These are phyloP conservation scores for Aspergillus cavernicola DNA, from an alignment of 495 filamentous ascomycete genomes.

Conservation along the genomic window DNA sequence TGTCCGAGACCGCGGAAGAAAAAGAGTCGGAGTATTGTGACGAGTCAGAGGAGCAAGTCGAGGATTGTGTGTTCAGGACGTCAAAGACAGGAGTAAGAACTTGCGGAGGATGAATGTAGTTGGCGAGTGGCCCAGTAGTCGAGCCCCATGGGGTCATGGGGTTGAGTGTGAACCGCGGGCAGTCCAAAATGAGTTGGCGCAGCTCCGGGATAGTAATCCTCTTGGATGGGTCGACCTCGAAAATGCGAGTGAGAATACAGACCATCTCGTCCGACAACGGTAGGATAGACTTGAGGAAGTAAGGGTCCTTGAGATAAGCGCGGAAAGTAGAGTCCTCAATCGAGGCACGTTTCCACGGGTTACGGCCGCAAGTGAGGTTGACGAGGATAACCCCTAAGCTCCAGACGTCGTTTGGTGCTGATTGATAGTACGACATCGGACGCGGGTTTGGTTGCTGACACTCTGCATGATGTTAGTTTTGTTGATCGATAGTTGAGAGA, in stretches of 20 bases:
- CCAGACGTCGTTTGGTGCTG: slow-evolving; percentile 96
- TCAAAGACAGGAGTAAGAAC: slow-evolving; percentile 27
- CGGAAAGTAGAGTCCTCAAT: slow-evolving; percentile 92
- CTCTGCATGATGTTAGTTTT: slow-evolving; percentile 54
- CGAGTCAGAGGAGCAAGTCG: slow-evolving; percentile 38
- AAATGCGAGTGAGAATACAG: slow-evolving; percentile 80
- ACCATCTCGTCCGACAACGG: slow-evolving; percentile 90
- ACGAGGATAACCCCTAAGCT: slow-evolving; percentile 95
- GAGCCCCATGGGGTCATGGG: slow-evolving; percentile 31
- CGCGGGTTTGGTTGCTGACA: slow-evolving; percentile 84
- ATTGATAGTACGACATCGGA: slow-evolving; percentile 77
- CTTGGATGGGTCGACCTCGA: slow-evolving; percentile 81
- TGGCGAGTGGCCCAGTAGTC: slow-evolving; percentile 24
- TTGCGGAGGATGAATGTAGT: slow-evolving; percentile 27
- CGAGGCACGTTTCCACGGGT: slow-evolving; percentile 96
- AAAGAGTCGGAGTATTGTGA: slow-evolving; percentile 42
- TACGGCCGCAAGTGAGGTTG: slow-evolving; percentile 95
- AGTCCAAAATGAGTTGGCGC: slow-evolving; percentile 69
- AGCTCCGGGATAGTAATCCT: slow-evolving; percentile 84
- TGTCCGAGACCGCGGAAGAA: slow-evolving; percentile 42
- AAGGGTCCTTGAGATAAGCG: slow-evolving; percentile 79
- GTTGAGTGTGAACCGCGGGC: slow-evolving; percentile 66
- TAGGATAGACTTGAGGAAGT: slow-evolving; percentile 89
- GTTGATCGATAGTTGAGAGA: neutral
- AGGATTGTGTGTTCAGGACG: slow-evolving; percentile 37